Conservation (phyloP, 2,329 filamentous ascomycete genomes). For the Sclerotinia borealis region DNA sequence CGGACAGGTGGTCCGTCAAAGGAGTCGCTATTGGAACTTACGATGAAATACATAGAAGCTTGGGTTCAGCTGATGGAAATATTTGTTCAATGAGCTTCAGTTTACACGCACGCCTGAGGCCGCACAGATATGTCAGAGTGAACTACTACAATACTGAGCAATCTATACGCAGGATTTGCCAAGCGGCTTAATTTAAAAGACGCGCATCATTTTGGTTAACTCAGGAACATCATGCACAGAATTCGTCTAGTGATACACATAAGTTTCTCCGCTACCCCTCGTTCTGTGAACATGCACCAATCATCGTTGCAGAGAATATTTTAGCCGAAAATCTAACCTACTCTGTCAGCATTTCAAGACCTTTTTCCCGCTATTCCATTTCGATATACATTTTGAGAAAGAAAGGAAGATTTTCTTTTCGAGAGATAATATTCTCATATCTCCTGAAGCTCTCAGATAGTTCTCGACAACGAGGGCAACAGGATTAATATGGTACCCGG, state of each 20-base stretch:
- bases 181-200: background rate
- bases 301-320: background rate
- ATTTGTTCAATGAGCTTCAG: background rate
- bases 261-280: background rate
- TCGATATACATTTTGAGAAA: background rate
- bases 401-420: background rate
- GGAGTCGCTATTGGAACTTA: too few species aligned
- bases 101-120: background rate
- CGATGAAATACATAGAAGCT: background rate
- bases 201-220: background rate
- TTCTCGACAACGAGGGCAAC: background rate
- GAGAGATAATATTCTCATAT: background rate
- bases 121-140: background rate
- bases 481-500: background rate
- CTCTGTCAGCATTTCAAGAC: background rate
- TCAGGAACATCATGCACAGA: background rate
- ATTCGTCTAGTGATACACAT: background rate
- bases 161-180: background rate
- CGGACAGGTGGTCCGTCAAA: conserved; percentile 4
- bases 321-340: background rate
- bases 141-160: background rate
- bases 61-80: background rate
- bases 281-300: background rate
- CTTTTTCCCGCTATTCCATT: background rate
- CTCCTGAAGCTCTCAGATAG: background rate